Base-by-base conservation (phyloP, 1,284 basidiomycete species). In the Cryptococcus maquisensis region DNA sequence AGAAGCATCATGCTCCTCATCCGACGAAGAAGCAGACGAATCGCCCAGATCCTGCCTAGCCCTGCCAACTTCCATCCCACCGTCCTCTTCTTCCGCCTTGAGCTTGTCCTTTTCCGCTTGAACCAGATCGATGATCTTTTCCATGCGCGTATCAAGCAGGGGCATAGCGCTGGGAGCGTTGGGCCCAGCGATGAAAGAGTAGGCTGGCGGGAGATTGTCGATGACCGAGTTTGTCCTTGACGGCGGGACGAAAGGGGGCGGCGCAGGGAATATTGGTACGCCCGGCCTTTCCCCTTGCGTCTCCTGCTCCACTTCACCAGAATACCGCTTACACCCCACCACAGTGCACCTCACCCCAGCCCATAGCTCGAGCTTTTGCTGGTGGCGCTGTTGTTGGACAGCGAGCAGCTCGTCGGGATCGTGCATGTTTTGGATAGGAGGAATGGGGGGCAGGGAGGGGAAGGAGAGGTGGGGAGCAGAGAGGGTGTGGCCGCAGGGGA, bases 121-220 rank as follows among this genome's bases (percentile, higher is more conserved):
- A 18, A 74, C 65, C 7, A 73, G 57, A 15, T 47, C 36, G 24
- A 87, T 58, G 60, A 88, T 72, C 67, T 84, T 86, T 68, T 80
- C 83, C 45, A 88, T 72, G 47, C 82, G 80, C 60, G 88, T 82
- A 69, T 90, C 87, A 32, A 79, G 68, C 41, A 68, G 51, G 2
- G 49, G 51, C 18, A 72, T 67, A 12, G 69, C 63, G 13, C 60
- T 54, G 63, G 60, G 49, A 56, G 60, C 44, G 36, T n/a, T 28
- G 23, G 23, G 44, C 18, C 10, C 13, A 24, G 23, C 23, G 28
- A 26, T 77, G 75, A 41, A 60, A 40, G 50, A 70, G 69, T 58
- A 77, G 28, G 54, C 65, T 15, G 61, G 68, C 49, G 55, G 66
- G 54, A 56, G 28, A 24, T 18, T 18, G 28, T 46, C 44, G 78